These are phyloP conservation scores for Colletotrichum theobromicola DNA, from an alignment of 2,329 filamentous ascomycete genomes.

Conservation along the genomic window DNA sequence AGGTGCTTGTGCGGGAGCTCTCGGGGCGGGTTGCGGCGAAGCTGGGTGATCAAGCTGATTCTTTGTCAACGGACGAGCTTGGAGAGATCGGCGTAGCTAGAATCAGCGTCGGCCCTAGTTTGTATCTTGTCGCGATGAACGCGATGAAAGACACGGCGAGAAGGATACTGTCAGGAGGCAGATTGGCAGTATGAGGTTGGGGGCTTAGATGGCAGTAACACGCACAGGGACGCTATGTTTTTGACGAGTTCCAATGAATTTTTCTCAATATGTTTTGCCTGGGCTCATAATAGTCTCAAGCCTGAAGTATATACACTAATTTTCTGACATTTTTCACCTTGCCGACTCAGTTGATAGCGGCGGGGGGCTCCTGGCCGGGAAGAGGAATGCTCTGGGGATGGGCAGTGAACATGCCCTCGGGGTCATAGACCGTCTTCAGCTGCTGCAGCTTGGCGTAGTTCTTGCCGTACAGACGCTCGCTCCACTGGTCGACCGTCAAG, in stretches of 20 bases:
- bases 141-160: slow-evolving; percentile 38
- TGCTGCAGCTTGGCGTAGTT: slow-evolving; percentile 18
- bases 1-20: slow-evolving; percentile 51
- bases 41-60: slow-evolving; percentile 38
- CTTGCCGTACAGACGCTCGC: slow-evolving; percentile 18
- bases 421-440: slow-evolving; percentile 20
- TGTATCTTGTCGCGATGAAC: slow-evolving; percentile 46
- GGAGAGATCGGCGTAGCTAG: slow-evolving; percentile 56
- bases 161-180: slow-evolving; percentile 31
- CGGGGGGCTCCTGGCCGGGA: slow-evolving; percentile 11
- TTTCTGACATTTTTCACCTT: not conserved
- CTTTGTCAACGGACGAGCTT: slow-evolving; percentile 48
- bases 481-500: slow-evolving; percentile 16
- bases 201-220: no score
- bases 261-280: not conserved
- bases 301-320: not conserved
- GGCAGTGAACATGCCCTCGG: slow-evolving; percentile 22
- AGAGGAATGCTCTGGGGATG: slow-evolving; percentile 20
- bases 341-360: not conserved
- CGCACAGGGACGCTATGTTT: not conserved
- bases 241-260: not conserved
- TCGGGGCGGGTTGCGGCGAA: slow-evolving; percentile 56
- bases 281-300: not conserved
- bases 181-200: not conserved
- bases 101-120: slow-evolving; percentile 57